A percentile compares a stretch with the other conserved stretches of the same genome.
Conservation (phyloP, 1,284 basidiomycete species). For the Schizophyllum commune region DNA sequence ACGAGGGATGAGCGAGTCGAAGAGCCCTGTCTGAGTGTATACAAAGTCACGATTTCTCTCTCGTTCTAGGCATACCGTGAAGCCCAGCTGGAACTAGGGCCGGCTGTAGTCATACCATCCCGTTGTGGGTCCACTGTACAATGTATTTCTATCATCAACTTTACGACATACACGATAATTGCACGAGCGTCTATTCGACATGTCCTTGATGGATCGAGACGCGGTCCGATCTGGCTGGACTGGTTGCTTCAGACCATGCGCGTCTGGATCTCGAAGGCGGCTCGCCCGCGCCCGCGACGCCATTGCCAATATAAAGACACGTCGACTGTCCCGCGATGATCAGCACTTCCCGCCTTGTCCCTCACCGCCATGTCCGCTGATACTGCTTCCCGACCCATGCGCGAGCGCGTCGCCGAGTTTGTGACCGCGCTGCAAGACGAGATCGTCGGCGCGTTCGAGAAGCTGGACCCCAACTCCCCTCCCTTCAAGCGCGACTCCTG, state of each 20-base stretch:
- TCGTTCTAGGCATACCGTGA: not conserved
- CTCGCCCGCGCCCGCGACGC: not conserved
- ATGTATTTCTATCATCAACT: not conserved
- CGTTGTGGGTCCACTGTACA: not conserved
- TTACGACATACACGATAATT: not conserved
- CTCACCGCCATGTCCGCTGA: constrained; percentile 6
- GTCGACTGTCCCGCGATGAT: not conserved
- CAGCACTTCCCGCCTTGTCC: not conserved
- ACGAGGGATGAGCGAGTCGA: not conserved
- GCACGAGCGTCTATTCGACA: not conserved
- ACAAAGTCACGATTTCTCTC: not conserved
- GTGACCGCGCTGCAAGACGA: constrained; percentile 74
- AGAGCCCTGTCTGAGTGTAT: not conserved
- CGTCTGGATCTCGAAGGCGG: not conserved
- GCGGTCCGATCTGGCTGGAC: not conserved
- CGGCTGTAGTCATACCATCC: not conserved
- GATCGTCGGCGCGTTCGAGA: constrained; percentile 77
- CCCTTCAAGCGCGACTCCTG: constrained; percentile 86
- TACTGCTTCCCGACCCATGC: constrained; percentile 48
- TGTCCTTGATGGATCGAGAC: not conserved
- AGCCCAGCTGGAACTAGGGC: not conserved
- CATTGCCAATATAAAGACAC: not conserved
- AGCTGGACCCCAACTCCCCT: constrained; percentile 65
- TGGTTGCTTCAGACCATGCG: not conserved
- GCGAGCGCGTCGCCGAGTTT: constrained; percentile 74